Evolutionary conservation across 2,329 filamentous ascomycete genomes (phyloP).

Genomic region (Aspergillus pseudoterreus): DNA sequence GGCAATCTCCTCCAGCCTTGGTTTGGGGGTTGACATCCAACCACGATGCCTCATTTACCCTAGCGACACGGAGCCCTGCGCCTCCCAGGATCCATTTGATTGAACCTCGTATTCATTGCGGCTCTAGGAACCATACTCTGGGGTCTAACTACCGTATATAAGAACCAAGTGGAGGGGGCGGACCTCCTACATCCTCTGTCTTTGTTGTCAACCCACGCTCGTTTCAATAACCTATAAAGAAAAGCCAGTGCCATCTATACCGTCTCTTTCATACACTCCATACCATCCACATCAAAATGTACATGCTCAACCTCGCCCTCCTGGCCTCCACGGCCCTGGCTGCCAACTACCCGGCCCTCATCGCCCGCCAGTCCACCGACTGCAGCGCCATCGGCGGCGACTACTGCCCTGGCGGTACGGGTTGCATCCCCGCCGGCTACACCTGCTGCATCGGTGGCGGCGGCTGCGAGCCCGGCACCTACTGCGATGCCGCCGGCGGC

Average conservation of each 20-base stretch:
- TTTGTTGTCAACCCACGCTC: too few species aligned
- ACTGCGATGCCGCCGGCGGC: neutral
- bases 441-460: slow-evolving; percentile 1
- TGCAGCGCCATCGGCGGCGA: neutral
- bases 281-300: neutral
- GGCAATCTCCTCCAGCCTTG: too few species aligned
- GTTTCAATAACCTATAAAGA: too few species aligned
- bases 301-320: neutral
- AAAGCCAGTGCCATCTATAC: neutral
- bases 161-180: too few species aligned
- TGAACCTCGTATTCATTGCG: too few species aligned
- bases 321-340: neutral
- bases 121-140: too few species aligned
- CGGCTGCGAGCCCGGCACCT: slow-evolving; percentile 3
- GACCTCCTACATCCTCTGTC: too few species aligned
- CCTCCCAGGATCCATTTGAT: too few species aligned
- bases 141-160: too few species aligned
- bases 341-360: neutral
- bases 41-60: too few species aligned
- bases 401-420: neutral
- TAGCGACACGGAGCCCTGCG: too few species aligned
- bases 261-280: neutral
- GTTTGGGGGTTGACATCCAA: too few species aligned
- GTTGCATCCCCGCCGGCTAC: slow-evolving; percentile 4
- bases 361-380: neutral